Base-by-base conservation (phyloP, 1,284 basidiomycete genomes). In the Fistulinella staudtii region DNA sequence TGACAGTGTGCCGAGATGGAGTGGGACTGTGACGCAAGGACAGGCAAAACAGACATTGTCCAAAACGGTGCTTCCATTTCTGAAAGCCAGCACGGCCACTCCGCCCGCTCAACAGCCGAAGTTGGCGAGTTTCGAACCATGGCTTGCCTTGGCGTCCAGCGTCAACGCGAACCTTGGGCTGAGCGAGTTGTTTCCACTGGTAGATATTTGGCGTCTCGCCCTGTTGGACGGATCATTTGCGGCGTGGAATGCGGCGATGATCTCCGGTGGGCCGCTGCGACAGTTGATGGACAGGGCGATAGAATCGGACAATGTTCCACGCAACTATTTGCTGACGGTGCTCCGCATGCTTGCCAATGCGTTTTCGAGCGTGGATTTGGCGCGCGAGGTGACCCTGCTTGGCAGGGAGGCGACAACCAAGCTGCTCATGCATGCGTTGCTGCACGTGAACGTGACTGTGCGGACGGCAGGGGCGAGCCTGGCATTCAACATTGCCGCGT, bases 161-260 rank as follows among this genome's bases (percentile, higher is more conserved):
- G 65, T 92, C 1, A 57, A 69, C 0, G 47, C 57, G 5, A 65
- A 66, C 0, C 76, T 93, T 1, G 71, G 79, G 2, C 53, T 75
- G 0, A 73, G 76, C 10, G 72, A 81, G 35, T 71, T 91, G 9
- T 94, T 93, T 68, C 91, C 92, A 0, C 61, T 93, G 2, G 76
- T 85, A 8, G 92, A 94, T 58, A 72, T 93, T 47, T 93, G 89
- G 88, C 76, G 91, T 1, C 72, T 94, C 1, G 85, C 82, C 0
- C 63, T 89, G 8, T 73, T 92, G 22, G 80, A 90, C 60, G 69
- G 74, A 0, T 59, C 69, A 0, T 72, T 85, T 8, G 73, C 77
- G 1, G 65, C 69, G 0, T 80, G 77, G 73, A 70, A 71, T 31
- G 69, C 77, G 4, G 56, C 70, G 2, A 52, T 56, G 51, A 7